Percentiles rank a stretch among this genome's conserved stretches.
These are phyloP conservation scores for Botryosphaeria agaves DNA, from an alignment of 2,329 filamentous ascomycete genomes.

Conservation along the genomic window DNA sequence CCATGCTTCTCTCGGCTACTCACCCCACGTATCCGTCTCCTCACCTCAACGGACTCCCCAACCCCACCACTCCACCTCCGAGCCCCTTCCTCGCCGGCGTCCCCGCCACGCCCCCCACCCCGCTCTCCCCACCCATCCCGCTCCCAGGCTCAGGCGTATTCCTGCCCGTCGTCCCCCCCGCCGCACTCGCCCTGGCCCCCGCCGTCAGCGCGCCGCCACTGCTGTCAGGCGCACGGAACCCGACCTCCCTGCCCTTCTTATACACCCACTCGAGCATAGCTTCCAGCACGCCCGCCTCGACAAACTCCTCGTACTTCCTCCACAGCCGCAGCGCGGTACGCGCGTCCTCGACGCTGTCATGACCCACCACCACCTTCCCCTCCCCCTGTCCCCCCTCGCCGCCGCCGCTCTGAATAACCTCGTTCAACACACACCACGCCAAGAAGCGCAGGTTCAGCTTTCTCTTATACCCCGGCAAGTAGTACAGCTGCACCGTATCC, in stretches of 20 bases:
- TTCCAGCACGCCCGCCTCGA: slow-evolving; percentile 69
- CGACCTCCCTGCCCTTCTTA: slow-evolving; percentile 38
- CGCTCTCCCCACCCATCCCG: slow-evolving; percentile 11
- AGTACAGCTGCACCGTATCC: slow-evolving; percentile 87
- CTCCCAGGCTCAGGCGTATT: slow-evolving; percentile 9
- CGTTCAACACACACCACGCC: slow-evolving; percentile 77
- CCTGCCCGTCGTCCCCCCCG: slow-evolving; percentile 6
- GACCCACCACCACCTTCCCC: slow-evolving; percentile 25
- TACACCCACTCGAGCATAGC: slow-evolving; percentile 81
- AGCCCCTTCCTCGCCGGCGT: slow-evolving; percentile 13
- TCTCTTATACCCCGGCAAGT: slow-evolving; percentile 61
- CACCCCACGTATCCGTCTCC: neutral
- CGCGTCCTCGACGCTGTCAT: slow-evolving; percentile 93
- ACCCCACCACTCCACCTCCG: slow-evolving; percentile 5
- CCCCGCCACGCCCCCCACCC: slow-evolving; percentile 10
- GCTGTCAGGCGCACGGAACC: slow-evolving; percentile 24
- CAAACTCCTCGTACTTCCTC: slow-evolving; percentile 78
- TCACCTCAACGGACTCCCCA: slow-evolving; percentile 17
- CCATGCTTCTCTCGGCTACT: no score
- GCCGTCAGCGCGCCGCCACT: no score
- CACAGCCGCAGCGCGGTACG: slow-evolving; percentile 77
- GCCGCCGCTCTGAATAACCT: slow-evolving; percentile 95
- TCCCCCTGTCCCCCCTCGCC: no score
- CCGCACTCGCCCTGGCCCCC: slow-evolving; percentile 2
- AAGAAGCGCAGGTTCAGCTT: slow-evolving; percentile 83